phyloP scores from a whole-genome alignment of 768 basidiomycete species.

The Boletus barrowsii region DNA sequence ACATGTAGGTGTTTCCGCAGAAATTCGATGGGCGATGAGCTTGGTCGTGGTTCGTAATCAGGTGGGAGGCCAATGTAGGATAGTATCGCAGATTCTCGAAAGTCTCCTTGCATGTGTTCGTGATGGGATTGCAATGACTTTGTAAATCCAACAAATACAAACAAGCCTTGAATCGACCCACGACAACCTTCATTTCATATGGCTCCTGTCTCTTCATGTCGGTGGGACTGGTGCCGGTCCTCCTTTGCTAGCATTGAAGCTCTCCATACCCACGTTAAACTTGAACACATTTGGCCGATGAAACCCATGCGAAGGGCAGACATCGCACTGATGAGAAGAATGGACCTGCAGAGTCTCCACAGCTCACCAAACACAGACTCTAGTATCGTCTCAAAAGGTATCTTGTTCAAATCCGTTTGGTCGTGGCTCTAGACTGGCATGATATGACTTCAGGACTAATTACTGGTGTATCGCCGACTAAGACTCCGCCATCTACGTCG shows the following conservation, averaged over 20 bases:
- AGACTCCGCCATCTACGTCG: background rate
- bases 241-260: constrained; percentile 37
- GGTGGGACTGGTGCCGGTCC: constrained; percentile 53
- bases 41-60: constrained; percentile 61
- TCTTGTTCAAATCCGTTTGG: background rate
- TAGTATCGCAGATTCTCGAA: constrained; percentile 32
- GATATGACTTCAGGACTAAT: constrained; percentile 5
- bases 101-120: constrained; percentile 2
- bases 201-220: constrained; percentile 35
- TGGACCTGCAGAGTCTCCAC: constrained; percentile 37
- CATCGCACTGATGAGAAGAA: constrained; percentile 36
- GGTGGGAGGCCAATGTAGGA: constrained; percentile 55
- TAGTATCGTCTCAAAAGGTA: constrained; percentile 18
- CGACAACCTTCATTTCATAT: background rate
- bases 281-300: constrained; percentile 44
- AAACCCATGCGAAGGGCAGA: constrained; percentile 45
- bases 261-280: constrained; percentile 45
- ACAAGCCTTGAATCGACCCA: constrained; percentile 3
- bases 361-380: constrained; percentile 14
- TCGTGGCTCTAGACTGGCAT: constrained; percentile 1
- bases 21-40: constrained; percentile 57
- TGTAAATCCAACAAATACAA: constrained; percentile 18
- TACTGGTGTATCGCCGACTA: background rate
- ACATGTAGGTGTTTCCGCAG: constrained; percentile 54
- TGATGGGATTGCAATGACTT: background rate